Conservation (phyloP, 768 basidiomycete genomes). For the Infundibulicybe gibba region DNA sequence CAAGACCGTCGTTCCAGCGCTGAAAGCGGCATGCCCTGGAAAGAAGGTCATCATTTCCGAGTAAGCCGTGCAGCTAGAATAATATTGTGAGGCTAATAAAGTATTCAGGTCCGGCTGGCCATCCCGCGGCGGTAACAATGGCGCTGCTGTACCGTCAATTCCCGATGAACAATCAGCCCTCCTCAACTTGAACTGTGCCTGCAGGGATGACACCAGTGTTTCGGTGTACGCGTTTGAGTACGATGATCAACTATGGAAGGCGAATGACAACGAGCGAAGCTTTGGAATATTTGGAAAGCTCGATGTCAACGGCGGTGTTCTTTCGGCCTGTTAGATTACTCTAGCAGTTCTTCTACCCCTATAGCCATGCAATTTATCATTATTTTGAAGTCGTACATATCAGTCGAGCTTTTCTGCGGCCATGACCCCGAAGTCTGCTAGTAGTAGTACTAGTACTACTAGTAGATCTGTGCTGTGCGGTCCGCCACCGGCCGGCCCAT, state of each 20-base stretch:
- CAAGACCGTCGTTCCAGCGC: slow-evolving; percentile 6
- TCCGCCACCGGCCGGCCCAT: no score
- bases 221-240: slow-evolving; percentile 13
- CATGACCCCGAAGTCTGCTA: no score
- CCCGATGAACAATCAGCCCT: slow-evolving; percentile 7
- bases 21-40: slow-evolving; percentile 10
- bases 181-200: slow-evolving; percentile 10
- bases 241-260: slow-evolving; percentile 13
- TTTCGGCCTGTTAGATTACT: slow-evolving; percentile 9
- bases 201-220: slow-evolving; percentile 6
- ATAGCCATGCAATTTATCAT: no score
- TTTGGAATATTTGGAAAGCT: slow-evolving; percentile 12
- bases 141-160: slow-evolving; percentile 1
- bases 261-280: slow-evolving; percentile 13
- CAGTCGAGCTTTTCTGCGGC: no score
- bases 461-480: no score
- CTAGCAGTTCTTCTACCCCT: no score
- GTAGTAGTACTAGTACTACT: no score
- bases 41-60: slow-evolving; percentile 12
- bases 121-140: slow-evolving; percentile 8
- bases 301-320: slow-evolving; percentile 6
- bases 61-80: not conserved
- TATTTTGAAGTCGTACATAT: no score
- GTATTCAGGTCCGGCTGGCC: slow-evolving; percentile 12
- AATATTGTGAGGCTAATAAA: no score